These are phyloP conservation scores for Salix udensis DNA, from an alignment of 345 rosid species.

Conservation along the genomic window DNA sequence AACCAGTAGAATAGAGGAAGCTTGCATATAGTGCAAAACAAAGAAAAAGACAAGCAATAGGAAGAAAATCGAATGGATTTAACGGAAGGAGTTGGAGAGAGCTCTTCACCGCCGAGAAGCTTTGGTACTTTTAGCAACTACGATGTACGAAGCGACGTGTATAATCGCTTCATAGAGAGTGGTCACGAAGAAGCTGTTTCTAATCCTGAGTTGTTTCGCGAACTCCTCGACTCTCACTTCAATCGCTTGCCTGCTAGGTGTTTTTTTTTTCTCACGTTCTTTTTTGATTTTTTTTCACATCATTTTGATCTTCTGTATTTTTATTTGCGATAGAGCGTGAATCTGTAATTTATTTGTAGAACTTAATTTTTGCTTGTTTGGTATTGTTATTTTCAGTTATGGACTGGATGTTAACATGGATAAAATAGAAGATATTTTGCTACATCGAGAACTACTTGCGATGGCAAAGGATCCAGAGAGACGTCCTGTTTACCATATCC, in stretches of 20 bases:
- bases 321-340: background rate
- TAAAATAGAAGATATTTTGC: conserved; percentile 56
- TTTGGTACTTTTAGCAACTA: conserved; percentile 38
- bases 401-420: conserved; percentile 66
- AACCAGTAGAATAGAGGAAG: background rate
- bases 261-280: background rate
- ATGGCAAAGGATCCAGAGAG: conserved; percentile 55
- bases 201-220: conserved; percentile 51
- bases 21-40: background rate
- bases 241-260: conserved; percentile 67
- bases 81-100: conserved; percentile 71
- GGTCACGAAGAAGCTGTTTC: conserved; percentile 44
- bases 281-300: background rate
- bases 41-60: background rate
- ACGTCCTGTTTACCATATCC: conserved; percentile 58
- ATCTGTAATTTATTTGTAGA: background rate
- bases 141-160: conserved; percentile 52
- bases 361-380: background rate
- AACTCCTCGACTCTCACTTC: conserved; percentile 57
- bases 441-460: conserved; percentile 55
- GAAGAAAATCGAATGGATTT: conserved; percentile 45
- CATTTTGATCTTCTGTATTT: background rate
- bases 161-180: conserved; percentile 48
- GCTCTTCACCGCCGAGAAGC: conserved; percentile 74
- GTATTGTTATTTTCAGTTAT: conserved; percentile 39